These are phyloP conservation scores for Ustilago loliicola DNA, from an alignment of 1,284 basidiomycete genomes.

Conservation along the genomic window DNA sequence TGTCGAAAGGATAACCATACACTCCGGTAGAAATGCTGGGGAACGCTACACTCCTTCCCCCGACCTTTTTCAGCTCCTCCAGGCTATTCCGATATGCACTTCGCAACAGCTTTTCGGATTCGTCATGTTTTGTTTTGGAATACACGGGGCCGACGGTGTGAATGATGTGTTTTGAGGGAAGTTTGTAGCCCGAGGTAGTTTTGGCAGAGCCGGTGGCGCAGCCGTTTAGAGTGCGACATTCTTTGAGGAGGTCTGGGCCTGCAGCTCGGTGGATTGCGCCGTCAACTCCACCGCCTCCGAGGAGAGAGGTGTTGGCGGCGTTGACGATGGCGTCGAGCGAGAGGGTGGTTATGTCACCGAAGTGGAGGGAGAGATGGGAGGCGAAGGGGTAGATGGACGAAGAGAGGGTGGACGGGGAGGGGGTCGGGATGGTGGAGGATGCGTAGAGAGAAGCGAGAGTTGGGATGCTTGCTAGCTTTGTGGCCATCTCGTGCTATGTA, in stretches of 20 bases:
- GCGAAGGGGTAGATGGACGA: conserved; percentile 35
- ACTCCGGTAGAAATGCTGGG: conserved; percentile 68
- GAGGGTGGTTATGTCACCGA: conserved; percentile 46
- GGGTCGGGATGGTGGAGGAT: conserved; percentile 7
- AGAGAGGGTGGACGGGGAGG: conserved; percentile 15
- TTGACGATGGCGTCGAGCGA: conserved; percentile 66
- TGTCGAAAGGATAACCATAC: conserved; percentile 65
- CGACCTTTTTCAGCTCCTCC: conserved; percentile 35
- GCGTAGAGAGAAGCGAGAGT: conserved; percentile 38
- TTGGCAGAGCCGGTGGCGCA: conserved; percentile 86
- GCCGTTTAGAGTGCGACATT: conserved; percentile 77
- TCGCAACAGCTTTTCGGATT: conserved; percentile 71
- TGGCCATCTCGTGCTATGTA: conserved; percentile 13
- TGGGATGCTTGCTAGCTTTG: conserved; percentile 22
- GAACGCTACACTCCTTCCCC: conserved; percentile 57
- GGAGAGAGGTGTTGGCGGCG: conserved; percentile 62
- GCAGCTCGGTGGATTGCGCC: conserved; percentile 89
- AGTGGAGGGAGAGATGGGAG: conserved; percentile 14
- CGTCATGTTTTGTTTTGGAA: not conserved
- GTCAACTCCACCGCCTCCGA: conserved; percentile 75
- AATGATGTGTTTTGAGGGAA: conserved; percentile 79
- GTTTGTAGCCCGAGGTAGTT: conserved; percentile 75
- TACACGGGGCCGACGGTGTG: conserved; percentile 93
- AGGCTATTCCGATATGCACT: conserved; percentile 59
- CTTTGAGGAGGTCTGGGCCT: conserved; percentile 79